Evolutionary conservation across 495 filamentous ascomycete genomes (phyloP).

Genomic region (Evansstolkia leycettana): DNA sequence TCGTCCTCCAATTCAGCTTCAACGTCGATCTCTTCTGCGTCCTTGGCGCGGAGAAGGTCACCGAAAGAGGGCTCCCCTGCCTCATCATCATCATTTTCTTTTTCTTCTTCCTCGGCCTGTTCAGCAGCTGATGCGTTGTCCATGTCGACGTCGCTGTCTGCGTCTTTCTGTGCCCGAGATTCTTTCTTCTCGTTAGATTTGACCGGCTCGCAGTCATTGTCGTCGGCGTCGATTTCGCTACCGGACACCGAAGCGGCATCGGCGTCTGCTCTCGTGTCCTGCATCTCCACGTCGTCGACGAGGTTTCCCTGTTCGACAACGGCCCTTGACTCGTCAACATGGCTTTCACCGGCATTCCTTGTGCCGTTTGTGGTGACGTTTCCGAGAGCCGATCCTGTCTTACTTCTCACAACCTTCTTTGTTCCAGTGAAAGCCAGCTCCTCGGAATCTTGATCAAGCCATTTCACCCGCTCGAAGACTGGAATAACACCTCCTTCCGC

Average conservation of each 20-base stretch:
- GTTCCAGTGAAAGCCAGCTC: constrained; percentile 32
- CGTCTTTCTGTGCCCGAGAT: constrained; percentile 14
- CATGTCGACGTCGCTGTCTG: constrained; percentile 33
- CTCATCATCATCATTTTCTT: constrained; percentile 20
- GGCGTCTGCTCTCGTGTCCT: constrained; percentile 27
- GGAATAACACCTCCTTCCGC: constrained; percentile 44
- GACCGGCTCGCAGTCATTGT: constrained; percentile 23
- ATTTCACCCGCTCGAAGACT: constrained; percentile 40
- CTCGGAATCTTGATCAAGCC: constrained; percentile 37
- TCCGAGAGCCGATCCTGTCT: constrained; percentile 28
- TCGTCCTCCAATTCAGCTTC: constrained; percentile 39
- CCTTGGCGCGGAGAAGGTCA: constrained; percentile 65
- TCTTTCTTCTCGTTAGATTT: constrained; percentile 24
- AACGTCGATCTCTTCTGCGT: constrained; percentile 64
- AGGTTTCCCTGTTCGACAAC: constrained; percentile 42
- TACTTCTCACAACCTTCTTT: constrained; percentile 34
- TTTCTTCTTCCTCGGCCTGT: constrained; percentile 32
- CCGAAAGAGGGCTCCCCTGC: constrained; percentile 69
- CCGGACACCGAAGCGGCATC: constrained; percentile 23
- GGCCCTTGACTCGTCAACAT: constrained; percentile 64
- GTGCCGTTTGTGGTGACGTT: constrained; percentile 42
- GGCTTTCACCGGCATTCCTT: constrained; percentile 44
- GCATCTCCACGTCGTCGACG: constrained; percentile 37
- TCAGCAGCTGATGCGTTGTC: constrained; percentile 22
- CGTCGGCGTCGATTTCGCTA: constrained; percentile 30